Base-by-base conservation (phyloP, 1,284 basidiomycete species). In the Somion occarium region DNA sequence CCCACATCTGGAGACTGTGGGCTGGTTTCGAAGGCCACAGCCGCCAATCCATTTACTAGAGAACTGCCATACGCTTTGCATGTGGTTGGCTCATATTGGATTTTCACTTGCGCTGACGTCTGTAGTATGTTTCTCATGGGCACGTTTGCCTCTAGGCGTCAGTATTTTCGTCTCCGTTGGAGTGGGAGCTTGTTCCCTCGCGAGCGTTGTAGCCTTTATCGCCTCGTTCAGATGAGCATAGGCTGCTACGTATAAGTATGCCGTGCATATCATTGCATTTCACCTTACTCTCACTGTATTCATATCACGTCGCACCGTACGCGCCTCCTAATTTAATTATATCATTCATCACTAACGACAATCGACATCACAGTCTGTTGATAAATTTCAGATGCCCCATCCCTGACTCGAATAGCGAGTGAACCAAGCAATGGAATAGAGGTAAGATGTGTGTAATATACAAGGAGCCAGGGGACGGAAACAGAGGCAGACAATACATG, bases 91-190 rank as follows among this genome's bases (percentile, higher is more conserved):
- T 11, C 53, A 58, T 22, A 39, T 65, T 2, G 71, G 71, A 1
- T 73, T 71, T 57, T 20, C 67, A 7, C 60, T 72, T 22, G 65
- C 62, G 12, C 50, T 69, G 38, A 50, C 63, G 0, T 71, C 70
- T 9, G 60, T 71, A n/a, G 30, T 71, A 25, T 61, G 65, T 34
- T 72, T 61, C 51, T 58, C 63, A 19, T 73, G 70, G 71, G 59
- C 63, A 18, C 53, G 54, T 34, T 59, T 71, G 13, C 65, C 65
- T 9, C 41, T 47, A 15, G 58, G 58, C 39, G 55, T 69, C 18
- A 58, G 67, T 39, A 63, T 72, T 34, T 68, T 69, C 46, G 62
- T 62, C 20, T 67, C 65, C 25, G 57, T 55, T 46, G 64, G 56
- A 5, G 50, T 56, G 19, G 67, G 64, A n/a, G n/a, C n/a, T n/a